These are phyloP conservation scores for Plectosphaerella plurivora DNA, from an alignment of 2,329 filamentous ascomycete species.

Conservation along the genomic window DNA sequence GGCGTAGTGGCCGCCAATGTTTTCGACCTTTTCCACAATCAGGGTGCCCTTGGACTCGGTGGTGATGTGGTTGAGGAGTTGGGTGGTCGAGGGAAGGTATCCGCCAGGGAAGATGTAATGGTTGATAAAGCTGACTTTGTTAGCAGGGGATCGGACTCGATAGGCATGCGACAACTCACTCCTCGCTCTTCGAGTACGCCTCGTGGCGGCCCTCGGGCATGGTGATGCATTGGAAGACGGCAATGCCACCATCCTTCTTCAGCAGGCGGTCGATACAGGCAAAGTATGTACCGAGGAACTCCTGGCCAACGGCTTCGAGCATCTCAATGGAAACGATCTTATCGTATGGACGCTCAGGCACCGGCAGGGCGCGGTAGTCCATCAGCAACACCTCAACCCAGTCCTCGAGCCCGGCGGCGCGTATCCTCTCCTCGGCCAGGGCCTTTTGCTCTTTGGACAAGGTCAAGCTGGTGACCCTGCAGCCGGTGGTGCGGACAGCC, in stretches of 20 bases:
- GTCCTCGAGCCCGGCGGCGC: conserved; percentile 52
- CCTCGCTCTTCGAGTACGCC: conserved; percentile 60
- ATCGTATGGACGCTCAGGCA: conserved; percentile 54
- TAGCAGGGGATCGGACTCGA: too few relatives aligned
- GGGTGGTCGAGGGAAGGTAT: conserved; percentile 56
- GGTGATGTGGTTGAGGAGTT: conserved; percentile 55
- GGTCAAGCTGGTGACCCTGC: conserved; percentile 64
- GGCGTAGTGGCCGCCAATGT: conserved; percentile 71
- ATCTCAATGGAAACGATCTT: conserved; percentile 75
- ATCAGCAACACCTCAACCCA: conserved; percentile 61
- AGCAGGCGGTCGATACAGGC: conserved; percentile 57
- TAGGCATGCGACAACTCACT: conserved; percentile 43
- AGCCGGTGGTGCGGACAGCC: conserved; percentile 61
- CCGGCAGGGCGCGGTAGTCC: conserved; percentile 62
- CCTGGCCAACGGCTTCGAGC: conserved; percentile 68
- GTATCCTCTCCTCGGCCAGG: conserved; percentile 62
- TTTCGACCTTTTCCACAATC: conserved; percentile 63
- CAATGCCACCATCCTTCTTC: conserved; percentile 62
- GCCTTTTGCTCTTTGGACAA: conserved; percentile 65
- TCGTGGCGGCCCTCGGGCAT: conserved; percentile 68
- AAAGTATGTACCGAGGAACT: conserved; percentile 66
- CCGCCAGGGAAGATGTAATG: conserved; percentile 79
- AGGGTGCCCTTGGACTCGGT: conserved; percentile 56
- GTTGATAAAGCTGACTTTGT: conserved; percentile 55
- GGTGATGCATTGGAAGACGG: conserved; percentile 72